Percentiles rank a stretch among this genome's conserved stretches.
phyloP scores from a whole-genome alignment of 495 filamentous ascomycete genomes.

The Rusavskia elegans region DNA sequence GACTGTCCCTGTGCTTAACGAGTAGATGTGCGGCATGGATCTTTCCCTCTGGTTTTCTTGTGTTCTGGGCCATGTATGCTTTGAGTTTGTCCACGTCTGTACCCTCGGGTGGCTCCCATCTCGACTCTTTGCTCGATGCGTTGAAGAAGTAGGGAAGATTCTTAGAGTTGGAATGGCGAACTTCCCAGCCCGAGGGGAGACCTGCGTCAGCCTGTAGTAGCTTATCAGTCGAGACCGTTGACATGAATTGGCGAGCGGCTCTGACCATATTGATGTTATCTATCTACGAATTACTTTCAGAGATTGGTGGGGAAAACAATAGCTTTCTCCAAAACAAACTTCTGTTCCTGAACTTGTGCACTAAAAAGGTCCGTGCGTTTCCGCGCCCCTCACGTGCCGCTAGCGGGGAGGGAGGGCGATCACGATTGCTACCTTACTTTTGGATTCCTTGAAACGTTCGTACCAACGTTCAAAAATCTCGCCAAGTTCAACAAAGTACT shows the following conservation, averaged over 20 bases:
- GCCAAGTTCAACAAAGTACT: background rate
- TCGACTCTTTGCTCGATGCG: constrained; percentile 58
- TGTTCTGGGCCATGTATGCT: constrained; percentile 75
- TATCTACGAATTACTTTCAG: too few species aligned
- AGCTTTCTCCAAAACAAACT: too few species aligned
- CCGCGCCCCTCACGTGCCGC: too few species aligned
- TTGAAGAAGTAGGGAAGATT: constrained; percentile 99
- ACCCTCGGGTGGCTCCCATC: constrained; percentile 82
- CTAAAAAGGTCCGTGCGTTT: too few species aligned
- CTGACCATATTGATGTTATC: too few species aligned
- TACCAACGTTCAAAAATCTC: background rate
- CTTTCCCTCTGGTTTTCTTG: constrained; percentile 59
- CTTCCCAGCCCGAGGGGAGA: constrained; percentile 78
- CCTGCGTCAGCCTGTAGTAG: constrained; percentile 32
- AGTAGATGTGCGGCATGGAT: constrained; percentile 84
- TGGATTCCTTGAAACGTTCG: too few species aligned
- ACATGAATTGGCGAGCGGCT: too few species aligned
- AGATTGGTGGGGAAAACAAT: too few species aligned
- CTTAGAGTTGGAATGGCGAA: constrained; percentile 90
- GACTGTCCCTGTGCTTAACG: constrained; percentile 78
- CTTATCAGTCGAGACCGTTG: too few species aligned
- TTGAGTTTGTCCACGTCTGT: constrained; percentile 85
- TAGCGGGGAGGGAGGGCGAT: too few species aligned
- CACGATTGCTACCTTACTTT: too few species aligned
- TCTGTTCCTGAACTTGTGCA: too few species aligned